phyloP scores from a whole-genome alignment of 2,329 filamentous ascomycete genomes.

The Apiospora malaysiana region DNA sequence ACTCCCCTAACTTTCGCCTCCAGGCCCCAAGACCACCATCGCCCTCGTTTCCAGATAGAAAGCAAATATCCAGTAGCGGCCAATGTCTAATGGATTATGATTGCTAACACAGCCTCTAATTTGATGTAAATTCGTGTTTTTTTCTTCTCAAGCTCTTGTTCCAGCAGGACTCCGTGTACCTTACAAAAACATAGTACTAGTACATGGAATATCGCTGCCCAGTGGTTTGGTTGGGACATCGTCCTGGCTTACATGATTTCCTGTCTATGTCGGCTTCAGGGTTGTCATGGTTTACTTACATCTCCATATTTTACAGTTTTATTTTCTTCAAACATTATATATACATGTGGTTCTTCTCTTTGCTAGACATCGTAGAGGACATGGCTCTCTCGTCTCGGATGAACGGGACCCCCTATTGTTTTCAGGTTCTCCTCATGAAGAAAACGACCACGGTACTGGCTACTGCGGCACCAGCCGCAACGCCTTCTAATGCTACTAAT shows the following conservation, averaged over 20 bases:
- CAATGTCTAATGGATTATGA: conserved; percentile 11
- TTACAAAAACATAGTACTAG: not conserved
- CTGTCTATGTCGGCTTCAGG: not conserved
- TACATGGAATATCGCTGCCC: not conserved
- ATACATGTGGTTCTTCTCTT: not conserved
- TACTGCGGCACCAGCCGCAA: conserved; percentile 67
- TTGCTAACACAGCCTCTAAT: not conserved
- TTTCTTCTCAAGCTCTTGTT: no score
- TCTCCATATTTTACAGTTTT: not conserved
- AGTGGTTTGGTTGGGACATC: not conserved
- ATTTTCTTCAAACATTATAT: conserved; percentile 10
- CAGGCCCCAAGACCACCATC: not conserved
- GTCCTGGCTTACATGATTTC: not conserved
- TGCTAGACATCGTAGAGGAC: not conserved
- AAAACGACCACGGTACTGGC: conserved; percentile 58
- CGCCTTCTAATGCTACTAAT: conserved; percentile 71
- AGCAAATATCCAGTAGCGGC: not conserved
- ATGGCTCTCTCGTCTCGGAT: not conserved
- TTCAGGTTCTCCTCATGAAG: conserved; percentile 31
- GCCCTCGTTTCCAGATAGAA: not conserved
- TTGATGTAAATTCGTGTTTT: not conserved
- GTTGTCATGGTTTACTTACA: not conserved
- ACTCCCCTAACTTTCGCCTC: not conserved
- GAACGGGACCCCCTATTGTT: not conserved
- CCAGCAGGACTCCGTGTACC: no score